A percentile compares a stretch with the other conserved stretches of the same genome.
Evolutionary conservation across 1,139 yeast genomes (phyloP).

Genomic region (Geotrichum carabidarum): DNA sequence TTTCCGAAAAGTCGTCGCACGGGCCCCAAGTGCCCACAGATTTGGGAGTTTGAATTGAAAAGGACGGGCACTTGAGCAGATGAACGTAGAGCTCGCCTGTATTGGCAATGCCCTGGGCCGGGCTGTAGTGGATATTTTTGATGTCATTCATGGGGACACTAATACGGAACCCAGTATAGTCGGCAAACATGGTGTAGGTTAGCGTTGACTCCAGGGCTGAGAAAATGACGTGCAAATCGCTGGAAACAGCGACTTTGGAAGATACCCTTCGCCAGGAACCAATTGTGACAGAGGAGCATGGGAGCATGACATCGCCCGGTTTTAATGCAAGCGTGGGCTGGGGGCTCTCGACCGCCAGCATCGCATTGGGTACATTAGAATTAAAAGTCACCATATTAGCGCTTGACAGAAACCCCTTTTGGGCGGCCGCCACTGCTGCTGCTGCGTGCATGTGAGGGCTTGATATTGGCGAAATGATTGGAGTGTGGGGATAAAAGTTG

Average conservation of each 20-base stretch:
- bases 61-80: constrained; percentile 26
- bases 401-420: background rate
- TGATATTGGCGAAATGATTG: constrained; percentile 14
- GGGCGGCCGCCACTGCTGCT: background rate
- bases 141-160: constrained; percentile 28
- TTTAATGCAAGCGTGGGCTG: background rate
- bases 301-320: constrained; percentile 21
- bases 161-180: constrained; percentile 29
- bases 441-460: background rate
- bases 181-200: constrained; percentile 30
- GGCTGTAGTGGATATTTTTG: constrained; percentile 21
- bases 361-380: background rate
- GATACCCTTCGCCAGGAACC: constrained; percentile 35
- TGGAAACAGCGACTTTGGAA: constrained; percentile 19
- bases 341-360: background rate
- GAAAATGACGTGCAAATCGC: constrained; percentile 29
- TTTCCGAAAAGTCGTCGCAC: constrained; percentile 34
- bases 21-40: constrained; percentile 25
- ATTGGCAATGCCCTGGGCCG: constrained; percentile 14
- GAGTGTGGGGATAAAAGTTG: constrained; percentile 27
- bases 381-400: background rate
- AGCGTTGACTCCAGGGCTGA: constrained; percentile 26
- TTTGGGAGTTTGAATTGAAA: constrained; percentile 25
- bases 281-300: constrained; percentile 31
- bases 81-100: constrained; percentile 27